A percentile compares a stretch with the other conserved stretches of the same genome.
Conservation (phyloP, 108 stramenopile genomes). For the Hondaea fermentalgiana region DNA sequence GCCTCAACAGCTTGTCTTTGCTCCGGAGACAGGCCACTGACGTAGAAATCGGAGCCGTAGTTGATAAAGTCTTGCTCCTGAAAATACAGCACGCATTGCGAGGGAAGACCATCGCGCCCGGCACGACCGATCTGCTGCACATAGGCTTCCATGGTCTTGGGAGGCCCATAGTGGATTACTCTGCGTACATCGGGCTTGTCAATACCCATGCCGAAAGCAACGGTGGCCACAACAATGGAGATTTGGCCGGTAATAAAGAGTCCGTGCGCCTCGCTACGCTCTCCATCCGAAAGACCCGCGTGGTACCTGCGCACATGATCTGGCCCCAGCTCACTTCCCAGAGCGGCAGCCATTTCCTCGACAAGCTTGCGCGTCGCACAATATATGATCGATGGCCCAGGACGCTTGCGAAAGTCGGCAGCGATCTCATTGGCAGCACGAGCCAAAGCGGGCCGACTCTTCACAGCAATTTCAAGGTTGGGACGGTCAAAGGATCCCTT, state of each 20-base stretch:
- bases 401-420: neutral
- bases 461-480: slow-evolving; percentile 69
- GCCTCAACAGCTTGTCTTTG: slow-evolving; percentile 36
- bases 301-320: slow-evolving; percentile 55
- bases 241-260: slow-evolving; percentile 66
- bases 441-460: slow-evolving; percentile 38
- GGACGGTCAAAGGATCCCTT: slow-evolving; percentile 68
- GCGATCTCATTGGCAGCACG: slow-evolving; percentile 36
- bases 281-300: slow-evolving; percentile 56
- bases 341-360: neutral
- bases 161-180: slow-evolving; percentile 75
- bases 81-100: slow-evolving; percentile 61
- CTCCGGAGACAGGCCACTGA: slow-evolving; percentile 41
- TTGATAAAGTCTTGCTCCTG: slow-evolving; percentile 56
- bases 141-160: slow-evolving; percentile 83
- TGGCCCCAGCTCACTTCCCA: neutral
- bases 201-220: slow-evolving; percentile 96
- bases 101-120: slow-evolving; percentile 75
- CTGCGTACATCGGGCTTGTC: slow-evolving; percentile 72
- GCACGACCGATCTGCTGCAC: slow-evolving; percentile 93
- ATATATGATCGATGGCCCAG: neutral
- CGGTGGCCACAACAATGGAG: slow-evolving; percentile 78
- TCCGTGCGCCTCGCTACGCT: slow-evolving; percentile 55
- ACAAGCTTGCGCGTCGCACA: neutral
- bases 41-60: slow-evolving; percentile 65